Evolutionary conservation across 2,329 filamentous ascomycete genomes (phyloP).

Genomic region (Microcyclosporella mali): DNA sequence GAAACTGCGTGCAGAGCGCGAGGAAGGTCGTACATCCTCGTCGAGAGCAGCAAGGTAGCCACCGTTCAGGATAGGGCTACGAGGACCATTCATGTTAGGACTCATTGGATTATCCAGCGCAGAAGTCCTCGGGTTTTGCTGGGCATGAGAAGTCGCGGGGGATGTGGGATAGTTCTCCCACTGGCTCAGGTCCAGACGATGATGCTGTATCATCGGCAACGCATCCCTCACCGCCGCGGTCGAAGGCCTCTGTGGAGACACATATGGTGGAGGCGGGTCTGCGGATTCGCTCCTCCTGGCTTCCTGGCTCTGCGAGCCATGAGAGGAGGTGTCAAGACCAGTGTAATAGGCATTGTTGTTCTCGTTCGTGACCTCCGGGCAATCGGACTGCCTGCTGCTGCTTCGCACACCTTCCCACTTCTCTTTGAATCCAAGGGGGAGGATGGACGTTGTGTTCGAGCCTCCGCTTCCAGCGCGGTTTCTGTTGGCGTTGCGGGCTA

Average conservation of each 20-base stretch:
- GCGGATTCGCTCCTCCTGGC: slow-evolving; percentile 5
- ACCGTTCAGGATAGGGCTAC: not conserved
- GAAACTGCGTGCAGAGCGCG: slow-evolving; percentile 15
- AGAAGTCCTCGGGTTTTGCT: too few species aligned
- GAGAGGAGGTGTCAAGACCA: slow-evolving; percentile 19
- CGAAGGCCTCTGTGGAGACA: too few species aligned
- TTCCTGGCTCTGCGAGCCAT: slow-evolving; percentile 1
- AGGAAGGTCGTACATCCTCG: slow-evolving; percentile 2
- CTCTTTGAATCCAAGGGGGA: slow-evolving; percentile 7
- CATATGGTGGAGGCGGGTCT: too few species aligned
- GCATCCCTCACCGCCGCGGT: too few species aligned
- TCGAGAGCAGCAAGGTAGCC: not conserved
- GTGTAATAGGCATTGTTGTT: slow-evolving; percentile 21
- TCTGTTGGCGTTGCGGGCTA: not conserved
- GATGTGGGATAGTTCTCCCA: too few species aligned
- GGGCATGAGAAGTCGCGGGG: too few species aligned
- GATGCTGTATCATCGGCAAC: too few species aligned
- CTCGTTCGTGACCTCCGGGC: slow-evolving; percentile 6
- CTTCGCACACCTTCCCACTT: slow-evolving; percentile 16
- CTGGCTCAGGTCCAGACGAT: too few species aligned
- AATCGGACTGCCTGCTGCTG: slow-evolving; percentile 2
- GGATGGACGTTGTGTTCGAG: slow-evolving; percentile 5
- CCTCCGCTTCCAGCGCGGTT: slow-evolving; percentile 2
- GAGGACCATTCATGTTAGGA: too few species aligned
- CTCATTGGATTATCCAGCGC: too few species aligned